Evolutionary conservation across 2,329 filamentous ascomycete species (phyloP).

Genomic region (Botrytis elliptica): DNA sequence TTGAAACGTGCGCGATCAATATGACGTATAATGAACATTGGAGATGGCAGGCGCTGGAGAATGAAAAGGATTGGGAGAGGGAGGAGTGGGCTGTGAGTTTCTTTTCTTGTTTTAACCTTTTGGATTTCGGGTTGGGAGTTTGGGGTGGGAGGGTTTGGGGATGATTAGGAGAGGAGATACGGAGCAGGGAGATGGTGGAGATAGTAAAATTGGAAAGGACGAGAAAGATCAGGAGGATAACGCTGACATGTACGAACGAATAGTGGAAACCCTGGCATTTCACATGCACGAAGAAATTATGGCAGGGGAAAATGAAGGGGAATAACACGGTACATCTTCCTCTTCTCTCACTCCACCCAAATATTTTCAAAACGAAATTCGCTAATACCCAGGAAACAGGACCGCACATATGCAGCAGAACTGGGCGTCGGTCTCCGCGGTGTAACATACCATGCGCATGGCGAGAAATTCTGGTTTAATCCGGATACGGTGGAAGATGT

Average conservation of each 20-base stretch:
- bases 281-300: slow-evolving; percentile 13
- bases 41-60: slow-evolving; percentile 12
- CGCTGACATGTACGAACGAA: not conserved
- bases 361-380: rapidly evolving
- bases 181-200: not conserved
- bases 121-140: not conserved
- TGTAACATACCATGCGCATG: slow-evolving; percentile 25
- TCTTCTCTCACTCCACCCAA: not conserved
- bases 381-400: not conserved
- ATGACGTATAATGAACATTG: slow-evolving; percentile 23
- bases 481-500: slow-evolving; percentile 27
- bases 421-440: slow-evolving; percentile 25
- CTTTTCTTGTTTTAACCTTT: no score
- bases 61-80: slow-evolving; percentile 4
- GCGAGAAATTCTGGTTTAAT: slow-evolving; percentile 24
- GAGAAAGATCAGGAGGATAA: not conserved
- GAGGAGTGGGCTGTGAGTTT: slow-evolving; percentile 14
- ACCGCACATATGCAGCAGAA: slow-evolving; percentile 22
- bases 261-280: slow-evolving; percentile 21
- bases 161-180: no score
- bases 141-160: not conserved
- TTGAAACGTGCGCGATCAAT: slow-evolving; percentile 26
- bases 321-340: not conserved
- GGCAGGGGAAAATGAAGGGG: slow-evolving; percentile 6
- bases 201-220: not conserved